Conservation (phyloP, 805 yeast species). For the Komagataella ulmi region DNA sequence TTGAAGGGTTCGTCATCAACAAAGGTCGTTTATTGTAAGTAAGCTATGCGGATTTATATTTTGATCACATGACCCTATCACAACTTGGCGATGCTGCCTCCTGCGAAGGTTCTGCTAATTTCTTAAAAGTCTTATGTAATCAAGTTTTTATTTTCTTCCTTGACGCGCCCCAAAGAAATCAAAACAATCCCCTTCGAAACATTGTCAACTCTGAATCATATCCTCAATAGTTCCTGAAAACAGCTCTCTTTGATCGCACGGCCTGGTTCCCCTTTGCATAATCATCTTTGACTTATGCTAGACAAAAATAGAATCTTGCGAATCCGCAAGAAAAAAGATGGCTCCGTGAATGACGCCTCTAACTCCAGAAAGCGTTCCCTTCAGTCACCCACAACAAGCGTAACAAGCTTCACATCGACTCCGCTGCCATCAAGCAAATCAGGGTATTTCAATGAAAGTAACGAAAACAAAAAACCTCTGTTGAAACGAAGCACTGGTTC, state of each 20-base stretch:
- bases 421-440: not conserved
- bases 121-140: not conserved
- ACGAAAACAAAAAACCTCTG: not conserved
- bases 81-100: not conserved
- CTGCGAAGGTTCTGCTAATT: not conserved
- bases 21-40: constrained; percentile 36
- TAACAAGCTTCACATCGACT: not conserved
- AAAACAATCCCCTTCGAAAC: not conserved
- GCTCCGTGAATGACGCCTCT: not conserved
- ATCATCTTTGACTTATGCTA: not conserved
- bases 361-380: not conserved
- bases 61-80: not conserved
- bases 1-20: constrained; percentile 81
- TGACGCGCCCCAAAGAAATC: not conserved
- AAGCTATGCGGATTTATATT: not conserved
- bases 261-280: not conserved
- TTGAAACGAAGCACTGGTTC: not conserved
- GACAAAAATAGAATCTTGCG: not conserved
- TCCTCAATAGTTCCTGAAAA: not conserved
- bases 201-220: not conserved
- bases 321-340: not conserved
- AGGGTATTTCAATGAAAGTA: not conserved
- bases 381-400: not conserved
- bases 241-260: not conserved
- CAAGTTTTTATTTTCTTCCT: not conserved